These are phyloP conservation scores for Coemansia sp. DNA, from an alignment of 192 early-diverging fungal species.

Conservation along the genomic window DNA sequence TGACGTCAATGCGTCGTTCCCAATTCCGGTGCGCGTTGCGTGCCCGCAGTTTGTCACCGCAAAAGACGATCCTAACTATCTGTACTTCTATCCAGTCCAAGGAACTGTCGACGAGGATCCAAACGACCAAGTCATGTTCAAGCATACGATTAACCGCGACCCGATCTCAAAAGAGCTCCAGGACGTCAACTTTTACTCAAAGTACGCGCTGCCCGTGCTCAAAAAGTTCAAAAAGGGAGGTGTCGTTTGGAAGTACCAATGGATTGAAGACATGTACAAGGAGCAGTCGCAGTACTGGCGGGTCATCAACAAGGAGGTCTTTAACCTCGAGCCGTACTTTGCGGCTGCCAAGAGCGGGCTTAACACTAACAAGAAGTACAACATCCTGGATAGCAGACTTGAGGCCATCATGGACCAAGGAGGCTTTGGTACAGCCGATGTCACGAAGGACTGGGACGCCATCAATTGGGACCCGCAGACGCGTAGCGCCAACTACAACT, in stretches of 20 bases:
- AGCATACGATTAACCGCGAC: conserved; percentile 14
- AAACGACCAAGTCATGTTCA: conserved; percentile 9
- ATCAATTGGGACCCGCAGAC: conserved; percentile 50
- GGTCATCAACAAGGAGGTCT: conserved; percentile 71
- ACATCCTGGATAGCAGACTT: conserved; percentile 62
- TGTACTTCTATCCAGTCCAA: conserved; percentile 16
- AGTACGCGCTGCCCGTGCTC: conserved; percentile 21
- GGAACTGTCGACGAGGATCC: conserved; percentile 12
- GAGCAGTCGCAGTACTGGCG: conserved; percentile 60
- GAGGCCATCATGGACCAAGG: conserved; percentile 68
- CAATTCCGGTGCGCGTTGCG: conserved; percentile 58
- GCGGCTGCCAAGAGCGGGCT: conserved; percentile 46
- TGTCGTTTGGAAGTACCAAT: conserved; percentile 60
- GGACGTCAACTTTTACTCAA: conserved; percentile 28
- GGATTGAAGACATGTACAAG: conserved; percentile 58
- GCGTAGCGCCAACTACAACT: conserved; percentile 61
- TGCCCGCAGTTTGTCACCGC: conserved; percentile 57
- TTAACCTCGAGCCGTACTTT: conserved; percentile 70
- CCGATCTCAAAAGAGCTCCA: conserved; percentile 30
- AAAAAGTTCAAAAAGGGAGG: conserved; percentile 61
- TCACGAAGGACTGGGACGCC: conserved; percentile 62
- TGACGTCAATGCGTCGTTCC: conserved; percentile 62
- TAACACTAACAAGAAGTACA: conserved; percentile 44
- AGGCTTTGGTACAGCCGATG: conserved; percentile 62
- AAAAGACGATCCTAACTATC: conserved; percentile 32